A percentile compares a stretch with the other conserved stretches of the same genome.
These are phyloP conservation scores for Thymus mandschuricus DNA, from an alignment of 257 asterid genomes.

Conservation along the genomic window DNA sequence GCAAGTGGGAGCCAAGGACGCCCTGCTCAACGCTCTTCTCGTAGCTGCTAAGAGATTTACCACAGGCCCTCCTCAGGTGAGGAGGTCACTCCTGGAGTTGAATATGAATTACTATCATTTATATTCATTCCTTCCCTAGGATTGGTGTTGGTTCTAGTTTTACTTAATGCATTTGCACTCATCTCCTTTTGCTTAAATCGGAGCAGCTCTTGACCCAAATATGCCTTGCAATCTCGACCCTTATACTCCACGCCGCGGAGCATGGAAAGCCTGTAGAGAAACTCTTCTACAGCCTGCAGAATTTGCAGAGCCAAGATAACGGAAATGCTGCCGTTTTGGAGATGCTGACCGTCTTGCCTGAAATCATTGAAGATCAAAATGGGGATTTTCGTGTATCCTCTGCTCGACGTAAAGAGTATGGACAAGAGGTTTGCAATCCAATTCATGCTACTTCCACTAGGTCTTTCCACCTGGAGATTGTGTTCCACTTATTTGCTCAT, in stretches of 20 bases:
- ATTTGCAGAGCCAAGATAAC: conserved; percentile 63
- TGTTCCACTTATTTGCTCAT: conserved; percentile 41
- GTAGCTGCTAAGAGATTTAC: conserved; percentile 79
- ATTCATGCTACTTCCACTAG: conserved; percentile 29
- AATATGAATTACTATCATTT: conserved; percentile 17
- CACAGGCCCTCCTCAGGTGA: conserved; percentile 79
- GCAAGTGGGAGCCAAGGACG: conserved; percentile 75
- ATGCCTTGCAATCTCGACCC: conserved; percentile 85
- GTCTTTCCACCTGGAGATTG: conserved; percentile 13
- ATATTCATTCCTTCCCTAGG: neutral
- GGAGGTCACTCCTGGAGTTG: conserved; percentile 38
- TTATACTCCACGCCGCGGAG: conserved; percentile 77
- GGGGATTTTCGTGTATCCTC: conserved; percentile 52
- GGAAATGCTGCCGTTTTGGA: conserved; percentile 75
- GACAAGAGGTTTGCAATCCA: conserved; percentile 66
- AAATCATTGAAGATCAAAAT: conserved; percentile 74
- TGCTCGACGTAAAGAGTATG: conserved; percentile 66
- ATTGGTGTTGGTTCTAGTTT: neutral
- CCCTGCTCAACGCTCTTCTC: conserved; percentile 74
- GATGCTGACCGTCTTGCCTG: conserved; percentile 88
- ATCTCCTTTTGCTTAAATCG: conserved; percentile 24
- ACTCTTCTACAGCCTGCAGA: conserved; percentile 80
- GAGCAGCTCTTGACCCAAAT: conserved; percentile 90
- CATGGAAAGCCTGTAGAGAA: conserved; percentile 72
- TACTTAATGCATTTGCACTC: conserved; percentile 30